phyloP scores from a whole-genome alignment of 1,284 basidiomycete species.

The Irpex sp. region DNA sequence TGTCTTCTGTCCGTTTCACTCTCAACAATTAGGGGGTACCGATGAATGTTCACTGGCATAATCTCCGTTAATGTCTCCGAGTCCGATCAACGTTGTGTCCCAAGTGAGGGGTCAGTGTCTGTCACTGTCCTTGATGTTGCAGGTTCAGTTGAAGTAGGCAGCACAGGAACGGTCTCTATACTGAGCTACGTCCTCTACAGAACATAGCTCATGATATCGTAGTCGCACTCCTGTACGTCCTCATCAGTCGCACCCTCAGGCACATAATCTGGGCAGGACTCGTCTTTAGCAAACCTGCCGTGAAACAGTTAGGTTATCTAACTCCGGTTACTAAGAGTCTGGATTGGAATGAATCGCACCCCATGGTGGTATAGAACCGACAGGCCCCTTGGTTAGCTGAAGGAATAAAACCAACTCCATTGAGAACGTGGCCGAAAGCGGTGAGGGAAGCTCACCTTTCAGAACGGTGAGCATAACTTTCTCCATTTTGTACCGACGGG shows the following conservation, averaged over 20 bases:
- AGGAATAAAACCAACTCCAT: background rate
- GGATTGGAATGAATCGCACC: constrained; percentile 35
- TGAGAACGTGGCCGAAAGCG: background rate
- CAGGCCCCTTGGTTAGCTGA: constrained; percentile 53
- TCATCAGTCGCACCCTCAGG: constrained; percentile 24
- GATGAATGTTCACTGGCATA: background rate
- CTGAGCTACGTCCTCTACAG: background rate
- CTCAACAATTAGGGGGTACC: background rate
- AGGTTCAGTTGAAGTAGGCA: background rate
- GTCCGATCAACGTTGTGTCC: too few species aligned
- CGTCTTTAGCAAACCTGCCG: constrained; percentile 52
- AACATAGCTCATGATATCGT: constrained; percentile 37
- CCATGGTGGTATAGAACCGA: constrained; percentile 53
- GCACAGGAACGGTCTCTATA: background rate
- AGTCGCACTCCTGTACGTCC: constrained; percentile 41
- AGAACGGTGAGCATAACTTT: constrained; percentile 73
- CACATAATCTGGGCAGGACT: constrained; percentile 47
- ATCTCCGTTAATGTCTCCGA: too few species aligned
- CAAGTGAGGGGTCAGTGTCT: too few species aligned
- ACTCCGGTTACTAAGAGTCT: background rate
- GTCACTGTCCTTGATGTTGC: background rate
- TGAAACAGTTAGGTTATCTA: background rate
- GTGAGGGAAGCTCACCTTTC: constrained; percentile 41
- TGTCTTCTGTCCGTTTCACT: background rate
- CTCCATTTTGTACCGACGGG: constrained; percentile 51